phyloP scores from a whole-genome alignment of 176 grass and related monocot species.

The Paspalum vaginatum region DNA sequence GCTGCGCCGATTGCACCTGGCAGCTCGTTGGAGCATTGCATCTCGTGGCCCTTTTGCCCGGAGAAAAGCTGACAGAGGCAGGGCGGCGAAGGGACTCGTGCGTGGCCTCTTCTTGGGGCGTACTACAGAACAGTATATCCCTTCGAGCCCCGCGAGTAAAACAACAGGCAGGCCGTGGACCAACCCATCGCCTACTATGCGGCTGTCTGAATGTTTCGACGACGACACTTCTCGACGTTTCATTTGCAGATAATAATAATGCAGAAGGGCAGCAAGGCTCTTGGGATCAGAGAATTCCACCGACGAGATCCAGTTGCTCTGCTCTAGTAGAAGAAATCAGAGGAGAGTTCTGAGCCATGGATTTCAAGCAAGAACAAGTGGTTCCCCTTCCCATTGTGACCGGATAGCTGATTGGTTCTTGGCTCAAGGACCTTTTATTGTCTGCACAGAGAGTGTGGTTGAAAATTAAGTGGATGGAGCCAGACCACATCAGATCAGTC shows the following conservation, averaged over 20 bases:
- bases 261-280: no score
- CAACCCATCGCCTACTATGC: neutral
- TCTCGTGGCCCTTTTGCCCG: neutral
- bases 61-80: neutral
- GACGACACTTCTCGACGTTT: no score
- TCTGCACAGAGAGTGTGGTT: neutral
- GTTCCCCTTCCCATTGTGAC: neutral
- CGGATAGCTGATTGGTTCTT: neutral
- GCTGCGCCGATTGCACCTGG: conserved; percentile 14
- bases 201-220: neutral
- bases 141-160: neutral
- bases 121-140: conserved; percentile 10
- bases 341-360: neutral
- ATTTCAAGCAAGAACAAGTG: neutral
- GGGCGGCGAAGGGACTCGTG: neutral
- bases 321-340: neutral
- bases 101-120: neutral
- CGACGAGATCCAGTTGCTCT: neutral
- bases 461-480: neutral
- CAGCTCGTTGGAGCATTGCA: neutral
- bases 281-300: neutral
- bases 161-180: neutral
- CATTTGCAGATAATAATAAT: no score
- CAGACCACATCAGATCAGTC: neutral
- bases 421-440: neutral